Evolutionary conservation across 768 basidiomycete genomes (phyloP).

Genomic region (Calocera cornea): DNA sequence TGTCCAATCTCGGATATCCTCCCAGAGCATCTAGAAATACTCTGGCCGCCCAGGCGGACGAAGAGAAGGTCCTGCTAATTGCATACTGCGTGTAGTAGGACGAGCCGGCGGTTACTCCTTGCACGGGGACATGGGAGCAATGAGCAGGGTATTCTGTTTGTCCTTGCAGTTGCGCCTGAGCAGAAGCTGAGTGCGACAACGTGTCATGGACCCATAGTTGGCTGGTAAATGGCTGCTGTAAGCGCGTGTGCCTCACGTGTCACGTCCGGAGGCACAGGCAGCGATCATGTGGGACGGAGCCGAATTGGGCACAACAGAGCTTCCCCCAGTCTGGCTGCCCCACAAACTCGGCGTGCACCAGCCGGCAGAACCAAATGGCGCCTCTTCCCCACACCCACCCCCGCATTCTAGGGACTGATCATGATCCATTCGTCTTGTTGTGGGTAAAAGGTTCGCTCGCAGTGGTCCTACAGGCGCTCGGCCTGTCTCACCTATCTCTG

Average conservation of each 20-base stretch:
- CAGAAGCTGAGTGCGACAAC: no score
- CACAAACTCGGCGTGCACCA: not conserved
- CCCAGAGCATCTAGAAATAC: conserved; percentile 1
- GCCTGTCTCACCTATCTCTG: no score
- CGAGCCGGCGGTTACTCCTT: not conserved
- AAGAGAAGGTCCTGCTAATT: not conserved
- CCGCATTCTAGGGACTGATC: not conserved
- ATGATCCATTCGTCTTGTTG: not conserved
- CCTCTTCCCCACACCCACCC: not conserved
- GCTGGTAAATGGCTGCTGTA: not conserved
- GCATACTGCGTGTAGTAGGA: not conserved
- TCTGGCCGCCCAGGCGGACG: not conserved
- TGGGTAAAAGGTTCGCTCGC: not conserved
- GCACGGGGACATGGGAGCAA: conserved; percentile 1
- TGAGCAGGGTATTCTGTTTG: conserved; percentile 1
- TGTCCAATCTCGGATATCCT: not conserved
- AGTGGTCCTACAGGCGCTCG: no score
- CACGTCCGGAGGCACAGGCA: not conserved
- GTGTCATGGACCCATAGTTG: not conserved
- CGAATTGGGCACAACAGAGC: no score
- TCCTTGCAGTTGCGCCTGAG: not conserved
- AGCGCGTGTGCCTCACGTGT: not conserved
- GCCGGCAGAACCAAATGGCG: not conserved
- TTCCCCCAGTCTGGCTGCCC: no score
- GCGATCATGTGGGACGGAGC: not conserved